Evolutionary conservation across 2,329 filamentous ascomycete genomes (phyloP).

Genomic region (Beauveria sp.): DNA sequence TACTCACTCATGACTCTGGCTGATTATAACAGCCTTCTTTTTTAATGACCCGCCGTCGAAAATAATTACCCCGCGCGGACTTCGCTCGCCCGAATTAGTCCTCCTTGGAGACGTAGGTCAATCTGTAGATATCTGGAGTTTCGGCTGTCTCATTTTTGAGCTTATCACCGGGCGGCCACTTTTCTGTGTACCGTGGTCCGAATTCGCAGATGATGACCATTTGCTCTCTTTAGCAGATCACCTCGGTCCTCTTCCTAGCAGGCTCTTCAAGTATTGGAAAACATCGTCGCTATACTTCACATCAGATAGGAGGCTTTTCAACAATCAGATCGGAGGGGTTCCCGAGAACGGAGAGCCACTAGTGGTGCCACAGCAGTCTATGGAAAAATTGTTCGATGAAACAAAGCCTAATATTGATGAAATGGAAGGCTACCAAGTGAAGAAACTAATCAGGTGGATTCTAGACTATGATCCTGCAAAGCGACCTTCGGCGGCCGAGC

Average conservation of each 20-base stretch:
- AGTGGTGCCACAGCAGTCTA: slow-evolving; percentile 16
- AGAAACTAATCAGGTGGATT: slow-evolving; percentile 23
- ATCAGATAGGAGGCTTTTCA: slow-evolving; percentile 19
- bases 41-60: slow-evolving; percentile 19
- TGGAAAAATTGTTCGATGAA: slow-evolving; percentile 22
- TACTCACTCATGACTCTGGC: slow-evolving; percentile 1
- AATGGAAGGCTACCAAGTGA: slow-evolving; percentile 20
- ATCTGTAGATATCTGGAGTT: slow-evolving; percentile 24
- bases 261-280: slow-evolving; percentile 18
- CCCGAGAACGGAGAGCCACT: slow-evolving; percentile 17
- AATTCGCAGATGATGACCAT: slow-evolving; percentile 19
- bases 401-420: slow-evolving; percentile 17
- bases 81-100: slow-evolving; percentile 23
- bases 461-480: slow-evolving; percentile 24
- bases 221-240: slow-evolving; percentile 14
- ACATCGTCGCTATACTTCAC: slow-evolving; percentile 21
- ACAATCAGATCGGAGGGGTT: slow-evolving; percentile 19
- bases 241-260: slow-evolving; percentile 18
- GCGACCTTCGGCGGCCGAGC: slow-evolving; percentile 20
- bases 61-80: slow-evolving; percentile 18
- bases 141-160: slow-evolving; percentile 24
- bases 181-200: slow-evolving; percentile 18
- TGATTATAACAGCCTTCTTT: slow-evolving; percentile 19
- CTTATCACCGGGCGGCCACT: slow-evolving; percentile 22
- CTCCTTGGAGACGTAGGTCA: slow-evolving; percentile 17